phyloP scores from a whole-genome alignment of 164 flowering plant species.

The Sextonia rubra region DNA sequence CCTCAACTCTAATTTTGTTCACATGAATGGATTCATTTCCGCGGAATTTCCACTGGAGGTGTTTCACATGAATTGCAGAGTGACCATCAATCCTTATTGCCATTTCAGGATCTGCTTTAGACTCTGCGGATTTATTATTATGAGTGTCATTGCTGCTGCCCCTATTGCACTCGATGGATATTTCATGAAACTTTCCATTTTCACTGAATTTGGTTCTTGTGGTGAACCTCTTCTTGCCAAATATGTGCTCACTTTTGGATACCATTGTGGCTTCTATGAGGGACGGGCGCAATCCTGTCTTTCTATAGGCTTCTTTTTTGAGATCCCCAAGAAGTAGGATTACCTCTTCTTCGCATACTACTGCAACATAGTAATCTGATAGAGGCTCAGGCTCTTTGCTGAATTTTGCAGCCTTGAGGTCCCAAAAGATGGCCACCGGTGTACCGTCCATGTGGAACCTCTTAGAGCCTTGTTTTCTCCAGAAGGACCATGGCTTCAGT shows the following conservation, averaged over 20 bases:
- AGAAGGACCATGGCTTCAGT: slow-evolving; percentile 70
- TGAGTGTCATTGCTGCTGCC: background rate
- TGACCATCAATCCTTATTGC: slow-evolving; percentile 67
- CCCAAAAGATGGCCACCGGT: slow-evolving; percentile 54
- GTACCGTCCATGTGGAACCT: slow-evolving; percentile 38
- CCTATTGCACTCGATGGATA: slow-evolving; percentile 47
- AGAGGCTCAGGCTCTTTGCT: slow-evolving; percentile 57
- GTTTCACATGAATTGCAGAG: slow-evolving; percentile 51
- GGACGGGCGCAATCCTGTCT: slow-evolving; percentile 54
- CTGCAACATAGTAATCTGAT: slow-evolving; percentile 64
- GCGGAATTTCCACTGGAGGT: slow-evolving; percentile 75
- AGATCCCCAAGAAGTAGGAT: slow-evolving; percentile 58
- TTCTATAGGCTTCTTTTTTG: slow-evolving; percentile 63
- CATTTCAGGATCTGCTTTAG: slow-evolving; percentile 52
- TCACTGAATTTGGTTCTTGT: slow-evolving; percentile 51
- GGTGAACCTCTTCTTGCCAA: slow-evolving; percentile 52
- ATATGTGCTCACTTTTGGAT: slow-evolving; percentile 55
- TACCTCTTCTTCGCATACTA: slow-evolving; percentile 57
- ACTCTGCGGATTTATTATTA: slow-evolving; percentile 13
- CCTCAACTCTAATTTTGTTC: slow-evolving; percentile 48
- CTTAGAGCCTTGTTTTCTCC: slow-evolving; percentile 65
- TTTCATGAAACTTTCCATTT: slow-evolving; percentile 50
- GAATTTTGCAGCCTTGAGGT: slow-evolving; percentile 59
- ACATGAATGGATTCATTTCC: slow-evolving; percentile 56
- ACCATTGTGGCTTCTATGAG: slow-evolving; percentile 51